phyloP scores from a whole-genome alignment of 345 rosid species.

The Murraya koenigii region DNA sequence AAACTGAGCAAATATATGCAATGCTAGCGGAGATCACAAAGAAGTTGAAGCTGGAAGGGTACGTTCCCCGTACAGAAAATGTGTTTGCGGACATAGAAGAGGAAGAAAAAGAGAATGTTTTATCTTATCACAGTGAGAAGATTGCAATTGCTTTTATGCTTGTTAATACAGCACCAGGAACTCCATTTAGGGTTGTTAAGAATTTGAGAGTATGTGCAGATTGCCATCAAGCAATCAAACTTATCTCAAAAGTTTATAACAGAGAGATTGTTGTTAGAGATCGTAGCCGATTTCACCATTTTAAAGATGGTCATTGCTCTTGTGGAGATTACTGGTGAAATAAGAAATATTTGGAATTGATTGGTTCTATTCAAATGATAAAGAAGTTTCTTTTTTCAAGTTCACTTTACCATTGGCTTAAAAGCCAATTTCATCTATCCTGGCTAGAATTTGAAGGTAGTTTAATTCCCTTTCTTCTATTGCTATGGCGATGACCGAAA shows the following conservation, averaged over 20 bases:
- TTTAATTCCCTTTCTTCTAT: too few species aligned
- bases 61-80: constrained; percentile 49
- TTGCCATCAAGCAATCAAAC: constrained; percentile 77
- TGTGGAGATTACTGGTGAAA: constrained; percentile 68
- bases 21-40: constrained; percentile 58
- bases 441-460: too few species aligned
- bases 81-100: constrained; percentile 74
- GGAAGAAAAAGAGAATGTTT: constrained; percentile 73
- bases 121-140: constrained; percentile 83
- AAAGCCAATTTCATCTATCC: too few species aligned
- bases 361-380: neutral
- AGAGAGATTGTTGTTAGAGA: constrained; percentile 78
- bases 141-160: constrained; percentile 83
- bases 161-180: constrained; percentile 46
- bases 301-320: constrained; percentile 62
- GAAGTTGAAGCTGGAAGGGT: constrained; percentile 59
- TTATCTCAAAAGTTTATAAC: constrained; percentile 58
- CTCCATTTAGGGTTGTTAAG: constrained; percentile 62
- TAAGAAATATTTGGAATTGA: neutral
- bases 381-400: neutral
- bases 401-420: too few species aligned
- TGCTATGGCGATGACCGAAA: too few species aligned
- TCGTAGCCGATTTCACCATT: constrained; percentile 83
- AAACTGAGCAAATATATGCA: constrained; percentile 44
- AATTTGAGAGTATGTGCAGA: constrained; percentile 83